Conservation (phyloP, 176 grass and related monocot genomes). For the Musa itinerans region DNA sequence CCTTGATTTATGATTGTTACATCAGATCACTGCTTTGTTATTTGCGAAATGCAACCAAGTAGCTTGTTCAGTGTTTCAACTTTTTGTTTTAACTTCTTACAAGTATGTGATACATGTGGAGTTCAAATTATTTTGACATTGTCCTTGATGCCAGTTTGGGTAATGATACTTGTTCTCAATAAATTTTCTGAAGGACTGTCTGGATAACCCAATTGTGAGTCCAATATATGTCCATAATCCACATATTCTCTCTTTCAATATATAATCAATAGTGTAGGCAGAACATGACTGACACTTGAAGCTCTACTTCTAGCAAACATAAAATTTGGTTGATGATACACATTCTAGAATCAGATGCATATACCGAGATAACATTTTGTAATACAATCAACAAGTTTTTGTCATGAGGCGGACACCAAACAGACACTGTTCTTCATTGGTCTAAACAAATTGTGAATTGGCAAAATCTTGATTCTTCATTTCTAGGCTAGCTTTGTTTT, state of each 20-base stretch:
- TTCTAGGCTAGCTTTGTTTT: too few relatives aligned
- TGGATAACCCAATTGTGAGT: neutral
- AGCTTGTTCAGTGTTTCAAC: neutral
- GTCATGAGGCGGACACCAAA: too few relatives aligned
- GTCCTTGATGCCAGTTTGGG: neutral
- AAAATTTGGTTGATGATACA: neutral
- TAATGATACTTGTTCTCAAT: neutral
- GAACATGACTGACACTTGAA: neutral
- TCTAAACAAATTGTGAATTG: too few relatives aligned
- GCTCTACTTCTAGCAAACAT: neutral
- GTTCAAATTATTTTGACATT: neutral
- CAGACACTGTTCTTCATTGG: too few relatives aligned
- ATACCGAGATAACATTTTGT: neutral
- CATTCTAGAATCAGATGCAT: neutral
- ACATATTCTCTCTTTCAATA: neutral
- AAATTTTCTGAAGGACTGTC: neutral
- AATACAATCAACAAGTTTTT: neutral
- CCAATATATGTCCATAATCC: neutral
- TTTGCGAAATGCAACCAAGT: neutral
- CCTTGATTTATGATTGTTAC: too few relatives aligned
- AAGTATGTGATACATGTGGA: neutral
- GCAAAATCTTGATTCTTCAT: too few relatives aligned
- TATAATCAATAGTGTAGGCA: neutral
- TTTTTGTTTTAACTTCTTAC: neutral
- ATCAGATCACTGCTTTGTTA: too few relatives aligned